Evolutionary conservation across 2,329 filamentous ascomycete species (phyloP).

Genomic region (Reticulascus tulasneorum): DNA sequence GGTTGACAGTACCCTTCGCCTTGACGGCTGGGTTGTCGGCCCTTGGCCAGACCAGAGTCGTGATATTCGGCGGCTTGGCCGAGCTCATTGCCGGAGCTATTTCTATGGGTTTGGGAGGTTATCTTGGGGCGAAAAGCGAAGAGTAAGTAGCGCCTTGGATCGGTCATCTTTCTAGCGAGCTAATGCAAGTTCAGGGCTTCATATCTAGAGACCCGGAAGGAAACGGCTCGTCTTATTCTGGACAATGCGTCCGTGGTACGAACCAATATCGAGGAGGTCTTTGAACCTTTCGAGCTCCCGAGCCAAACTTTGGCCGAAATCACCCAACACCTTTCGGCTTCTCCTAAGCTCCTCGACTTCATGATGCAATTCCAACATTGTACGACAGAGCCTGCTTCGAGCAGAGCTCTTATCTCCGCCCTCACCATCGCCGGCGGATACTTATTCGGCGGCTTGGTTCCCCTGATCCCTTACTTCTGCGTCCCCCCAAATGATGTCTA

Average conservation of each 20-base stretch:
- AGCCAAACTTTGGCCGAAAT: slow-evolving; percentile 14
- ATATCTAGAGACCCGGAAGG: slow-evolving; percentile 21
- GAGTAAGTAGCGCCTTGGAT: slow-evolving; percentile 10
- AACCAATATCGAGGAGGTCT: slow-evolving; percentile 45
- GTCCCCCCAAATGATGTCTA: slow-evolving; percentile 32
- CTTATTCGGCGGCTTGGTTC: slow-evolving; percentile 67
- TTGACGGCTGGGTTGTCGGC: slow-evolving; percentile 69
- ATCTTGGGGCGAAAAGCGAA: slow-evolving; percentile 62
- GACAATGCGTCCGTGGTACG: slow-evolving; percentile 37
- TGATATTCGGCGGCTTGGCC: slow-evolving; percentile 69
- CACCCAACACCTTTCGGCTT: slow-evolving; percentile 17
- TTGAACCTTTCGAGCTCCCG: slow-evolving; percentile 48
- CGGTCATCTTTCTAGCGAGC: slow-evolving; percentile 1
- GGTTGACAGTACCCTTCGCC: slow-evolving; percentile 75
- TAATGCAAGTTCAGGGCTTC: slow-evolving; percentile 9
- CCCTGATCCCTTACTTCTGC: slow-evolving; percentile 67
- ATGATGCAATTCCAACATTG: slow-evolving; percentile 57
- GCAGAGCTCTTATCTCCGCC: slow-evolving; percentile 51
- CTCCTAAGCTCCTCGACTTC: slow-evolving; percentile 47
- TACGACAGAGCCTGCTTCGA: slow-evolving; percentile 39
- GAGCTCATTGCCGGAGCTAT: slow-evolving; percentile 74
- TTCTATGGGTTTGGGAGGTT: slow-evolving; percentile 73
- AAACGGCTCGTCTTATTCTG: slow-evolving; percentile 38
- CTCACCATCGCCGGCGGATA: slow-evolving; percentile 66
- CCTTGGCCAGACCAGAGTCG: slow-evolving; percentile 60